These are phyloP conservation scores for Allium sativum DNA, from an alignment of 106 monocot species.

Conservation along the genomic window DNA sequence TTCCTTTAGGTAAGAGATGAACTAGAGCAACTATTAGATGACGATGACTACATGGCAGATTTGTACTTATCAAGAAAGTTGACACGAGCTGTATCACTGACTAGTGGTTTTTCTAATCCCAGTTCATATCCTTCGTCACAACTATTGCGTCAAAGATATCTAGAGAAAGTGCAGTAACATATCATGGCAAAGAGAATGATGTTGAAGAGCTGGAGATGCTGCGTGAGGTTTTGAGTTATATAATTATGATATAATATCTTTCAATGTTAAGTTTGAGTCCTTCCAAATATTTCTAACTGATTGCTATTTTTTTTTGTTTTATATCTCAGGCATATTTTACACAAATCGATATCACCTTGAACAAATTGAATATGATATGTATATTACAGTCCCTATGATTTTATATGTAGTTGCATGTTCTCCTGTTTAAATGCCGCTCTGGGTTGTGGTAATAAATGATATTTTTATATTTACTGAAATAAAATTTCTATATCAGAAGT, in stretches of 20 bases:
- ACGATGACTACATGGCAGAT: slow-evolving; percentile 87
- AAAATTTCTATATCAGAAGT: too few relatives aligned
- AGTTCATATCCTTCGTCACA: slow-evolving; percentile 47
- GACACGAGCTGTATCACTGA: slow-evolving; percentile 43
- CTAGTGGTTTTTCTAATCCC: slow-evolving; percentile 44
- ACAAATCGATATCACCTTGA: slow-evolving; percentile 93
- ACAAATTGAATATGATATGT: slow-evolving; percentile 77
- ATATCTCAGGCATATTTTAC: slow-evolving; percentile 75
- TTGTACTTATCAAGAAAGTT: slow-evolving; percentile 77
- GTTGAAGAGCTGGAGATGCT: slow-evolving; percentile 93
- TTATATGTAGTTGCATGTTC: too few relatives aligned
- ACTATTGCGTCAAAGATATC: slow-evolving; percentile 63
- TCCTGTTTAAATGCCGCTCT: too few relatives aligned
- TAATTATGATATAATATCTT: neutral
- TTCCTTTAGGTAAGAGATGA: slow-evolving; percentile 73
- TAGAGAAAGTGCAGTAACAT: slow-evolving; percentile 51
- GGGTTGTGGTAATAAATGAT: too few relatives aligned
- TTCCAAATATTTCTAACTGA: neutral
- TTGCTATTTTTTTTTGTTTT: neutral
- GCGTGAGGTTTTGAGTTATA: slow-evolving; percentile 40
- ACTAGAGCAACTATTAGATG: slow-evolving; percentile 81
- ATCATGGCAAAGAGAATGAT: slow-evolving; percentile 76
- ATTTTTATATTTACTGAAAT: too few relatives aligned
- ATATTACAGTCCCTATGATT: too few relatives aligned
- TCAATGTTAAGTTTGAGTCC: neutral